Evolutionary conservation across 1,284 basidiomycete genomes (phyloP).

Genomic region (Xerocomus minutiporus): DNA sequence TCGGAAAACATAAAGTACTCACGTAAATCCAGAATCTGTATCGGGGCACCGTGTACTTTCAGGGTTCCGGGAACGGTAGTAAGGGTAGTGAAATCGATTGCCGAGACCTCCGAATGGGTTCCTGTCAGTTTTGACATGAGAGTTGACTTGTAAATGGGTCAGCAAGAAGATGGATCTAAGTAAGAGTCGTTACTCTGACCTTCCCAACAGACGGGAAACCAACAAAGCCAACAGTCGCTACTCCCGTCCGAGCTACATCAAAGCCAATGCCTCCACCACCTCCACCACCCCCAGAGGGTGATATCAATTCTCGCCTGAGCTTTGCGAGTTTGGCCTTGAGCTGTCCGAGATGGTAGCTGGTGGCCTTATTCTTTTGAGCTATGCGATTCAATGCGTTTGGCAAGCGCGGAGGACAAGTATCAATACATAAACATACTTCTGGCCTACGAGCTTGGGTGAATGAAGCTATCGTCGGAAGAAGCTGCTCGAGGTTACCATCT

Average conservation of each 20-base stretch:
- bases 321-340: constrained; percentile 99
- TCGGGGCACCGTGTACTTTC: constrained; percentile 90
- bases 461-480: constrained; percentile 12
- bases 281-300: constrained; percentile 75
- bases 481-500: constrained; percentile 64
- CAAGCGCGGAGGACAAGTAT: constrained; percentile 3
- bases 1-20: constrained; percentile 38
- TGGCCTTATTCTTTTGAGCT: constrained; percentile 98
- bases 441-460: constrained; percentile 37
- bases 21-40: constrained; percentile 85
- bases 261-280: constrained; percentile 87
- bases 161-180: background rate
- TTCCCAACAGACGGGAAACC: constrained; percentile 86
- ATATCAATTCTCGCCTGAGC: constrained; percentile 90
- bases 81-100: constrained; percentile 95
- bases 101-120: constrained; percentile 96
- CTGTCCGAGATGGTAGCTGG: constrained; percentile 92
- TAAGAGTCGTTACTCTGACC: constrained; percentile 41
- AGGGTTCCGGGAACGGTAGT: constrained; percentile 95
- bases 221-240: constrained; percentile 94
- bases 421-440: constrained; percentile 45
- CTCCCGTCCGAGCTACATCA: constrained; percentile 96
- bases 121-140: constrained; percentile 98
- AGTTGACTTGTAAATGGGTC: constrained; percentile 61
- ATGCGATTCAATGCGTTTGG: constrained; percentile 17